Evolutionary conservation across 2,329 filamentous ascomycete genomes (phyloP), one percentile per base, ranked within the genome.

Genomic region (Pseudogymnoascus sp.): DNA sequence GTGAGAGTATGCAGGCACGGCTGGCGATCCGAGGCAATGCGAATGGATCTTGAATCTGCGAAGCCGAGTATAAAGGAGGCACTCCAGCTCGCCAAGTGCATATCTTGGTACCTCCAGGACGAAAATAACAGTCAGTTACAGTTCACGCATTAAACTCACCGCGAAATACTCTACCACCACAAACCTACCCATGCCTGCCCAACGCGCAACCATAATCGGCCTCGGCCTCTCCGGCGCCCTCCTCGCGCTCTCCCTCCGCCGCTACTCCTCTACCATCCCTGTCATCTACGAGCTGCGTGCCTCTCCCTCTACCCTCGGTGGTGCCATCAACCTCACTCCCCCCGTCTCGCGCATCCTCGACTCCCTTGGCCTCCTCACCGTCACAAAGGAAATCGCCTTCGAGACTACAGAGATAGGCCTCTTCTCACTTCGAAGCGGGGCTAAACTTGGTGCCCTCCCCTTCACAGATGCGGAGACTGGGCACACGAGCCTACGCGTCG

Each of bases 141-240:
- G 46, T 11, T 31, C 26, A 31, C 46, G 46, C 11, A 31, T 53
- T 53, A 6, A 31, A 17, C 23, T 11, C 26, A 10, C 23, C n/a
- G 5, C 42, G 21, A 26, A 26, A 26, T n/a, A 46, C 21, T 15
- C 6, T 9, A 46, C 37, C 37, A 19, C 15, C 37, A 19, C 13
- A 11, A 46, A 17, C 19, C 42, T 11, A 46, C 10, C 3, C n/a
- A 53, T 53, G 46, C 46, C 26, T 29, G 21, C 44, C 7, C 46
- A 53, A 53, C 46, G n/a, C 46, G 26, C 46, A 53, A 31, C 46
- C 66, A 77, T 83, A 62, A 73, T 83, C 53, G 81, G 81, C 40
- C 80, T 78, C 7, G 81, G 81, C 23, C 79, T 82, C 26, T 77
- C 80, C 17, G 82, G 81, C 38, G 75, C 83, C 29, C 73, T 78